Conservation (phyloP, 73 alveolate species). For the Durusdinium trenchii region DNA sequence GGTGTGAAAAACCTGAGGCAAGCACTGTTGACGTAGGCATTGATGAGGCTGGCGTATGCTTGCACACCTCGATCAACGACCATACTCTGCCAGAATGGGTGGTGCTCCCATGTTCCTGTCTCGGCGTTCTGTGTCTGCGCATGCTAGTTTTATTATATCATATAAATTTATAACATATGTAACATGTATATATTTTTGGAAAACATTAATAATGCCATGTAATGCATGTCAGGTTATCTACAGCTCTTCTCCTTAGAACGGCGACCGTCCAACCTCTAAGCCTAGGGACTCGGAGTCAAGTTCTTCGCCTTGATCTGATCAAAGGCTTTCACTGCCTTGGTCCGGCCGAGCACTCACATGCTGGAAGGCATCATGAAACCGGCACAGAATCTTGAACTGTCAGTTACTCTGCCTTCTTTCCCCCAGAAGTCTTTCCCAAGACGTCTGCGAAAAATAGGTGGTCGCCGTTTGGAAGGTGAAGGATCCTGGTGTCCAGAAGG, state of each 20-base stretch:
- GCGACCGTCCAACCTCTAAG: not conserved
- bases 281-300: slow-evolving; percentile 21
- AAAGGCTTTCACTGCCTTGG: slow-evolving; percentile 55
- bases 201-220: not conserved
- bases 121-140: not conserved
- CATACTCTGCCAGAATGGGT: not conserved
- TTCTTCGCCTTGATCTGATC: slow-evolving; percentile 12
- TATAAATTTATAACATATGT: not conserved
- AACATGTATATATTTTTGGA: not conserved
- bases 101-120: not conserved
- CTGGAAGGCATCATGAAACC: not conserved
- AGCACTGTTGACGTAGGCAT: slow-evolving; percentile 70
- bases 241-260: no score
- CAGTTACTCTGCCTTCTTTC: not conserved
- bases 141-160: not conserved
- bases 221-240: not conserved
- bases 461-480: not conserved
- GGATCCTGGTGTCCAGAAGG: not conserved
- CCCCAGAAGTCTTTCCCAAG: not conserved
- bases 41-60: slow-evolving; percentile 87
- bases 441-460: not conserved
- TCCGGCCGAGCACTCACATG: not conserved
- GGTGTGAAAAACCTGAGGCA: not conserved
- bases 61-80: slow-evolving; percentile 54
- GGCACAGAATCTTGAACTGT: not conserved